Percentiles rank a stretch among this genome's conserved stretches.
Evolutionary conservation across 2,329 filamentous ascomycete genomes (phyloP).

Genomic region (Dactylellina drechsleri): DNA sequence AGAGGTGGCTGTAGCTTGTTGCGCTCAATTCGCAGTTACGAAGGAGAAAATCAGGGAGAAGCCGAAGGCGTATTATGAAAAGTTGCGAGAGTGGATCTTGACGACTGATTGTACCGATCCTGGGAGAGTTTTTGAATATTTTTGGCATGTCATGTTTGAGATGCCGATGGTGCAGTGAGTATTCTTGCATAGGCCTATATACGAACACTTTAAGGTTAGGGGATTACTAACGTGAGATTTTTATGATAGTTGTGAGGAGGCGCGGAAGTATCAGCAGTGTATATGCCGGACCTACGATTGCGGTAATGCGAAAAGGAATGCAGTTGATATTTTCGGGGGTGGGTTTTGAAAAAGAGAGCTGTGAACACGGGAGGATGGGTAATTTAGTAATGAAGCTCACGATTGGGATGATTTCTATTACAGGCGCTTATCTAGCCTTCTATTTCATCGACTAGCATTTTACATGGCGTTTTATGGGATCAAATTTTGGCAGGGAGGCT

Average conservation of each 20-base stretch:
- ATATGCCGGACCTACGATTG: constrained; percentile 42
- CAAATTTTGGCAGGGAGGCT: no score
- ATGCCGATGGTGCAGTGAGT: constrained; percentile 50
- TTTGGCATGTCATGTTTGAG: constrained; percentile 71
- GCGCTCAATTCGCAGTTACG: constrained; percentile 74
- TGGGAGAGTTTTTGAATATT: constrained; percentile 72
- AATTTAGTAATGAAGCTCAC: no score
- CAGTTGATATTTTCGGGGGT: not conserved
- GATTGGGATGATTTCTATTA: not conserved
- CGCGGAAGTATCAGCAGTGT: constrained; percentile 6
- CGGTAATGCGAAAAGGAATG: not conserved
- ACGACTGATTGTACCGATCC: constrained; percentile 67
- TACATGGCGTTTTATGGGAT: not conserved
- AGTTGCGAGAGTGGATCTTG: constrained; percentile 71
- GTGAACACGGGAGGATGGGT: not conserved
- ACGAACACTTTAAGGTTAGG: not conserved
- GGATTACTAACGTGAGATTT: not conserved
- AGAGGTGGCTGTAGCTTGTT: constrained; percentile 70
- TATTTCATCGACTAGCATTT: not conserved
- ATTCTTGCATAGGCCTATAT: not conserved
- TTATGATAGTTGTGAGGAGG: constrained; percentile 22
- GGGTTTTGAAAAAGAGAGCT: not conserved
- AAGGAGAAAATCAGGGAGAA: constrained; percentile 66
- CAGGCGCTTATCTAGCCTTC: not conserved
- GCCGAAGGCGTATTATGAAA: constrained; percentile 67